Conservation (phyloP, 257 asterid genomes). For the Przewalskia tangutica region DNA sequence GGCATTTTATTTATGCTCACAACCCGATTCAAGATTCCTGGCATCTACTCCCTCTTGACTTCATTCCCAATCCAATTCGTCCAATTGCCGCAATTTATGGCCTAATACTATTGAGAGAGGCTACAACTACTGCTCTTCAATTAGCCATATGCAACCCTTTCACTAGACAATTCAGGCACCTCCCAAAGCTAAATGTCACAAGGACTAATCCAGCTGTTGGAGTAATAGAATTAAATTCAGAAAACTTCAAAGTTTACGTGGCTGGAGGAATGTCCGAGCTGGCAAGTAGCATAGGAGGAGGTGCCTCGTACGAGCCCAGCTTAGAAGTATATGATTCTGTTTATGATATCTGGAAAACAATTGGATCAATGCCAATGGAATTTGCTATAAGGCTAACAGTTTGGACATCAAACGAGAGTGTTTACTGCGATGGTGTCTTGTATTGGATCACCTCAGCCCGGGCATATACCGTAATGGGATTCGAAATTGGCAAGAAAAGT, state of each 20-base stretch:
- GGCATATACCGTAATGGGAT: constrained; percentile 64
- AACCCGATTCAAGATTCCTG: constrained; percentile 36
- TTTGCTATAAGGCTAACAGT: constrained; percentile 76
- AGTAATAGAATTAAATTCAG: constrained; percentile 8
- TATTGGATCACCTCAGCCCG: constrained; percentile 86
- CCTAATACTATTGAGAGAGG: constrained; percentile 30
- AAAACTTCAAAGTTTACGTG: constrained; percentile 34
- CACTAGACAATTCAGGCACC: constrained; percentile 42
- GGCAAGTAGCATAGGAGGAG: constrained; percentile 34
- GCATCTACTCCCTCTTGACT: constrained; percentile 34
- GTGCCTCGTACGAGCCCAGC: constrained; percentile 48
- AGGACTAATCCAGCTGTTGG: constrained; percentile 77
- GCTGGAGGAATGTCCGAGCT: constrained; percentile 89
- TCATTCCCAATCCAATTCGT: constrained; percentile 17
- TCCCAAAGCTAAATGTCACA: constrained; percentile 25
- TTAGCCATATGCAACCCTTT: constrained; percentile 63
- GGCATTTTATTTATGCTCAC: constrained; percentile 39
- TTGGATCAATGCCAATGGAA: constrained; percentile 52
- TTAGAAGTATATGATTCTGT: constrained; percentile 53
- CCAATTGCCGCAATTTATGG: constrained; percentile 45
- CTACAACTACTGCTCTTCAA: constrained; percentile 27
- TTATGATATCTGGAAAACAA: constrained; percentile 22
- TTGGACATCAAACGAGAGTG: constrained; percentile 78
- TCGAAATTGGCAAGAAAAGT: constrained; percentile 25
- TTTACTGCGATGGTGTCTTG: constrained; percentile 33